Conservation (phyloP, 2,329 filamentous ascomycete genomes). For the Trichoderma oligosporum region DNA sequence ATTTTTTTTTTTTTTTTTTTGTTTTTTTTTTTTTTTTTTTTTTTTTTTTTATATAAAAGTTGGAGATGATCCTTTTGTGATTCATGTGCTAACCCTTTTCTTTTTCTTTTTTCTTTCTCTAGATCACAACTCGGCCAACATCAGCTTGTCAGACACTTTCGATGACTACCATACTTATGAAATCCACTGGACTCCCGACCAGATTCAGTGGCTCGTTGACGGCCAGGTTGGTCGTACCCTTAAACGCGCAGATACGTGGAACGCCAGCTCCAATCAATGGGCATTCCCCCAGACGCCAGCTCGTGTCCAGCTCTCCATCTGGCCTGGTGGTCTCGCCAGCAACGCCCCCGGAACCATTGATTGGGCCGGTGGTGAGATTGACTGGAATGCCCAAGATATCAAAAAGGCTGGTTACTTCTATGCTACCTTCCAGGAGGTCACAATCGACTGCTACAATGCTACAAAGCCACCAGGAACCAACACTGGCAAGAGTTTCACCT, state of each 20-base stretch:
- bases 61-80: too few species aligned
- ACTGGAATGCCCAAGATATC: slow-evolving; percentile 79
- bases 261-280: slow-evolving; percentile 75
- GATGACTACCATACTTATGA: slow-evolving; percentile 83
- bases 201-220: slow-evolving; percentile 83
- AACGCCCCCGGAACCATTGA: slow-evolving; percentile 81
- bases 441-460: slow-evolving; percentile 79
- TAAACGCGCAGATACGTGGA: slow-evolving; percentile 78
- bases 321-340: slow-evolving; percentile 78
- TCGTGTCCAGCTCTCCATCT: slow-evolving; percentile 89
- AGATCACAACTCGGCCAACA: slow-evolving; percentile 75
- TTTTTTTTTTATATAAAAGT: slow-evolving; percentile 50
- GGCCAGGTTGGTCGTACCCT: slow-evolving; percentile 71
- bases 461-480: slow-evolving; percentile 60
- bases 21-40: too few species aligned
- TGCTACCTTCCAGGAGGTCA: slow-evolving; percentile 70
- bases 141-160: slow-evolving; percentile 66
- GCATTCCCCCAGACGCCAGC: slow-evolving; percentile 87
- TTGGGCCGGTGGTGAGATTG: slow-evolving; percentile 87
- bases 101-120: slow-evolving; percentile 7
- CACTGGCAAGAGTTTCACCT: slow-evolving; percentile 70
- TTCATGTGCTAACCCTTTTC: neutral
- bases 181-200: slow-evolving; percentile 86
- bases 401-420: slow-evolving; percentile 84
- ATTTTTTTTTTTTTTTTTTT: too few species aligned